These are phyloP conservation scores for Amanita rimosa DNA, from an alignment of 768 basidiomycete species.

Conservation along the genomic window DNA sequence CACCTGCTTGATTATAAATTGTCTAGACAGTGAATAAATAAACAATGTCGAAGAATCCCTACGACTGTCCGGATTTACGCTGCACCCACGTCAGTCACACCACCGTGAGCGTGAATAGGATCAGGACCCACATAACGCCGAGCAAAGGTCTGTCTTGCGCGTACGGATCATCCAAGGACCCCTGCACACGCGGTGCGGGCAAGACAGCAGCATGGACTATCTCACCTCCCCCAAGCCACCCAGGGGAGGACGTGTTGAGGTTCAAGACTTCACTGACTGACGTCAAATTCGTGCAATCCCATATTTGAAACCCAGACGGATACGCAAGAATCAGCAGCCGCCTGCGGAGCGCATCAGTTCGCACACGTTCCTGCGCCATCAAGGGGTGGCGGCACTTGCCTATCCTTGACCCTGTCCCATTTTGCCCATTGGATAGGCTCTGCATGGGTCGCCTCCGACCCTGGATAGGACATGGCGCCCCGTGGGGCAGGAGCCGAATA, in stretches of 20 bases:
- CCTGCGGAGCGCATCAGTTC: slow-evolving; percentile 13
- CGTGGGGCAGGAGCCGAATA: neutral
- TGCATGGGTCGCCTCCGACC: slow-evolving; percentile 4
- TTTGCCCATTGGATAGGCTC: slow-evolving; percentile 32
- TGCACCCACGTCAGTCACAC: slow-evolving; percentile 14
- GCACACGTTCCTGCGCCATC: neutral
- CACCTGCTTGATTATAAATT: slow-evolving; percentile 39
- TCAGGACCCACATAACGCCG: slow-evolving; percentile 24
- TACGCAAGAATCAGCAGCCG: slow-evolving; percentile 46
- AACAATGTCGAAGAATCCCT: slow-evolving; percentile 13
- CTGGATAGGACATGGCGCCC: slow-evolving; percentile 3
- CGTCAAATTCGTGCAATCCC: slow-evolving; percentile 46
- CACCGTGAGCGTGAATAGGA: slow-evolving; percentile 21
- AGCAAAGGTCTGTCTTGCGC: slow-evolving; percentile 17
- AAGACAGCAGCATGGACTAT: slow-evolving; percentile 31
- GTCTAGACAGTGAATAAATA: slow-evolving; percentile 23
- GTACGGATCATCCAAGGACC: slow-evolving; percentile 17
- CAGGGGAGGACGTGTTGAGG: slow-evolving; percentile 13
- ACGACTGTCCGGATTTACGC: slow-evolving; percentile 7
- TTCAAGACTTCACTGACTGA: slow-evolving; percentile 38
- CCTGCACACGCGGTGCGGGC: slow-evolving; percentile 13
- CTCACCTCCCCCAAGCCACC: slow-evolving; percentile 4
- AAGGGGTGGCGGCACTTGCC: slow-evolving; percentile 1
- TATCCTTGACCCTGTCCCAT: slow-evolving; percentile 26
- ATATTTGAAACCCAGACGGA: slow-evolving; percentile 39